Evolutionary conservation across 1,284 basidiomycete genomes (phyloP), one percentile per base, ranked within the genome.

Genomic region (Cerrena zonata): DNA sequence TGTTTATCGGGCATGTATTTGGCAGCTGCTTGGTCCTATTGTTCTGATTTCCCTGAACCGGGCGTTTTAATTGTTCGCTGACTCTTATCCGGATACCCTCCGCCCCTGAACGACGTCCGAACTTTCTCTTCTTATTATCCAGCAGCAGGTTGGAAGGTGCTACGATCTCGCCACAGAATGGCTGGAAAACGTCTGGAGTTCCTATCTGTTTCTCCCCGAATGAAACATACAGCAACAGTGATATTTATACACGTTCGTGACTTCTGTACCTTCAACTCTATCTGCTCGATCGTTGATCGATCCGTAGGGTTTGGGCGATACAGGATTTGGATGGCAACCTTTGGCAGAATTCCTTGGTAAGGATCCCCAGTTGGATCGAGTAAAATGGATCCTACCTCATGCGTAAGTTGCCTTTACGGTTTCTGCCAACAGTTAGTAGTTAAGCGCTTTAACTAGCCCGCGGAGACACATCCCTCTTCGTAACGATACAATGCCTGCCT

Each of bases 301-400:
- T 4, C 3, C 38, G 23, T 54, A 86, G 84, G 85, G 85, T 27
- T 69, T 88, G 39, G 86, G 86, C n/a, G 86, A 87, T 59, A 74
- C 77, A 46, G 86, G 86, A 7, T 66, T 76, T 60, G 87, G 88
- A 27, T 88, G 85, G 86, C 70, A 80, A 52, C 82, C 82, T n/a
- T 79, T 91, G 39, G 86, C 86, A 40, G 75, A 81, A 57, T 78
- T 80, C 65, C 66, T 81, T 38, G 70, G 67, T 25, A 37, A 30
- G 19, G 61, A 82, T 60, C 62, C 74, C 36, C 69, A 64, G 18
- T 71, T 90, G 36, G 72, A 76, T 3, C 82, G 90, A 60, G 74
- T 91, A 52, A 90, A 91, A 73, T 92, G 84, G 86, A 72, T 87
- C 45, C 73, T 89, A 41, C 86, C 85, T 34, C 80, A 86, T 64